Evolutionary conservation across 768 basidiomycete species (phyloP), one percentile per base, ranked within the genome.

Genomic region (Panaeolus papilionaceus): DNA sequence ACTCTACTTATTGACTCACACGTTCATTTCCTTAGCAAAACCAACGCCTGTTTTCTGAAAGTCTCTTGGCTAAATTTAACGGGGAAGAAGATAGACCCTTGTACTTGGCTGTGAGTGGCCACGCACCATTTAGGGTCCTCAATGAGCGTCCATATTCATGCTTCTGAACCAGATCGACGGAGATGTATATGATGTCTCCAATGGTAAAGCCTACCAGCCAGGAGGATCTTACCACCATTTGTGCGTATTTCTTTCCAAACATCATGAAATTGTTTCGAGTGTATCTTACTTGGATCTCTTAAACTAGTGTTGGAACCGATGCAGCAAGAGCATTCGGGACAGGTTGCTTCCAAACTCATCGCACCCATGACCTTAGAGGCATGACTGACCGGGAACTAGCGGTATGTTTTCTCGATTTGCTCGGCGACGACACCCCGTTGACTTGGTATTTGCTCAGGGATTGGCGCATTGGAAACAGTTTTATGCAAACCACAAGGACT

Each of bases 291-390:
- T 54, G 73, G 65, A 69, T 69, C 54, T 54, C 62, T 66, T 66
- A 66, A 51, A 68, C 42, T 73, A 85, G 93, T 79, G 90, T 94
- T 70, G 96, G 96, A 12, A 79, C 85, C 64, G 96, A 98, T 77
- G 95, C 94, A n/a, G 92, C 94, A 33, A 84, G 96, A 71, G 92
- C 96, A 0, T 99, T 95, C 78, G 94, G 87, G 54, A 99, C 96
- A 2, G 96, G 96, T 10, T 99, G 96, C 77, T 98, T 98, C 83
- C 85, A 89, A 72, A 88, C 88, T 4, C 96, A 99, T 79, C 87
- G 89, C 54, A 98, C 96, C 44, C 92, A 98, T 80, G 96, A 99
- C 80, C 82, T 92, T 68, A 90, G 96, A 69, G 97, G 92, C 16
- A 78, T 99, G 71, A 84, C 83, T 40, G 88, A 91, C 63, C 77